Percentiles rank a stretch among this genome's conserved stretches.
Conservation (phyloP, 177 flowering plant genomes). For the Vitis hybrid region DNA sequence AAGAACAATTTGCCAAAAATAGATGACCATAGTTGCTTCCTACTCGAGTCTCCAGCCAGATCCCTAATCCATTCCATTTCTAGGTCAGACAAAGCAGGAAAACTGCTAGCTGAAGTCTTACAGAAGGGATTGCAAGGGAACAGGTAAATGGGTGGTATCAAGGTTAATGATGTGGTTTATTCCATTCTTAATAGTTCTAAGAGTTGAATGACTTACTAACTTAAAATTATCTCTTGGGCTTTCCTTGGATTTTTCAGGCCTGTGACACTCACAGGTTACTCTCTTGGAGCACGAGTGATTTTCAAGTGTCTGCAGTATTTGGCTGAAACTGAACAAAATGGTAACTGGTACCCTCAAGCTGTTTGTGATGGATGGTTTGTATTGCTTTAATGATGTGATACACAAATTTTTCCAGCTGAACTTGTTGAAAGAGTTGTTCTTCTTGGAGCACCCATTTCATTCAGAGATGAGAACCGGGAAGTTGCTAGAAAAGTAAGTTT, state of each 20-base stretch:
- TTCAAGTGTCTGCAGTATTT: conserved; percentile 84
- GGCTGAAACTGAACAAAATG: conserved; percentile 64
- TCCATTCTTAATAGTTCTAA: neutral
- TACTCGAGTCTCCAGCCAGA: neutral
- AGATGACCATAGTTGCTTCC: neutral
- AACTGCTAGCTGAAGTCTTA: conserved; percentile 85
- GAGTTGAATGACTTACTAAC: neutral
- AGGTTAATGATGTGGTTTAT: neutral
- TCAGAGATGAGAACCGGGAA: conserved; percentile 77
- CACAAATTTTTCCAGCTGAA: conserved; percentile 49
- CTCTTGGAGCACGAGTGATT: conserved; percentile 92
- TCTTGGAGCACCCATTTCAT: conserved; percentile 94
- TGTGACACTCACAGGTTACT: conserved; percentile 88
- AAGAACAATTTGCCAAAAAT: neutral
- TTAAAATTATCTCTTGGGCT: neutral
- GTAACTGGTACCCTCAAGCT: conserved; percentile 21
- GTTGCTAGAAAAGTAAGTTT: conserved; percentile 67
- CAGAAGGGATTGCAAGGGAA: conserved; percentile 83
- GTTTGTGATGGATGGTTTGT: neutral
- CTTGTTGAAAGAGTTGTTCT: conserved; percentile 93
- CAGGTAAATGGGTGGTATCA: conserved; percentile 39
- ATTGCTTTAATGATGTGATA: conserved; percentile 3
- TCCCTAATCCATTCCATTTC: conserved; percentile 7
- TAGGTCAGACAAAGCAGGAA: conserved; percentile 96
- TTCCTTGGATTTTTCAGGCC: conserved; percentile 62